Base-by-base conservation (phyloP, 2,329 filamentous ascomycete species). In the Fusarium piperis region DNA sequence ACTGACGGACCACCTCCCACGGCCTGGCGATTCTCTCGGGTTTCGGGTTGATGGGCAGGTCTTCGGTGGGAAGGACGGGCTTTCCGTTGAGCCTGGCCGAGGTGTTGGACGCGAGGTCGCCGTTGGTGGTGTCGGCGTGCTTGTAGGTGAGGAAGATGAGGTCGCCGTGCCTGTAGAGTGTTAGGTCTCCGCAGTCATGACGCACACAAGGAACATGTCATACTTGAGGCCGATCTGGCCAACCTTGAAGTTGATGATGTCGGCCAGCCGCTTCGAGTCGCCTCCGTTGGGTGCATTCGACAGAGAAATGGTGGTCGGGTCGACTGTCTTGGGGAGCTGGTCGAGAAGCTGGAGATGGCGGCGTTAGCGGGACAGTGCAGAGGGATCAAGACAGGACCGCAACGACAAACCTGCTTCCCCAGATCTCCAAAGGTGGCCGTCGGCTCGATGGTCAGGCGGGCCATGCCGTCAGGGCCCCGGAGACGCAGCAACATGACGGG, bases 1-100 rank as follows among this genome's bases (percentile, higher is more conserved):
- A 97, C 83, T 99, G 96, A 77, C 90, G 90, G 16, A 98, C 92
- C 10, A 92, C 89, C 78, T 99, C 96, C 96, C 96, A 98, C 7
- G 82, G 82, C 51, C 81, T 79, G 30, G 79, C 74, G 68, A 83
- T 82, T 51, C 79, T 77, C 64, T 83, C 79, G 1, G 94, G 94
- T 72, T 96, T 97, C 55, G 91, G 88, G 68, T 90, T 87, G 78
- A 93, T 87, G 46, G 90, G 89, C 4, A 89, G 81, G 72, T 92
- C 88, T 77, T 95, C 91, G 66, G 88, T 89, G 20, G 91, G 88
- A 16, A 91, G 84, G 44, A 96, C 89, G 32, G 92, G 88, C 74
- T 92, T 91, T 68, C 94, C 94, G 80, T 93, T 95, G n/a, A 97
- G 87, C 61, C 92, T 88, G 77, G 92, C 92, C 16, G 90, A 84